phyloP scores from a whole-genome alignment of 2,329 filamentous ascomycete genomes.

The Lachnellula willkommii region DNA sequence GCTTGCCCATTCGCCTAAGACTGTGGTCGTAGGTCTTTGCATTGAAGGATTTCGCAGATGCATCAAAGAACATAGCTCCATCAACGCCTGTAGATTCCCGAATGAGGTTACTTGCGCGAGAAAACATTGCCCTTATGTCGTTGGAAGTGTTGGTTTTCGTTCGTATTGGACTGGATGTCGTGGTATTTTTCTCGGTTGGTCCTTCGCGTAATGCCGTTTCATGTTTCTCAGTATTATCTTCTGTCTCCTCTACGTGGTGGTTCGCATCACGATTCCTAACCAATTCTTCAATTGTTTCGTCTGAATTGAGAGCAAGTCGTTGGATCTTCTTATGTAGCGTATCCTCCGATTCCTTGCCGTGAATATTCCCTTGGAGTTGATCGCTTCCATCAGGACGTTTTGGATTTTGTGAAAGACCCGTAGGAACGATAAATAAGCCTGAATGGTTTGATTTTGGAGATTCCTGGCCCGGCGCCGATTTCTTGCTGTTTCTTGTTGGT shows the following conservation, averaged over 20 bases:
- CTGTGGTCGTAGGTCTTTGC: too few relatives aligned
- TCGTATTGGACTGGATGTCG: neutral
- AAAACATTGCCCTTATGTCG: conserved; percentile 1
- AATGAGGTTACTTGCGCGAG: conserved; percentile 9
- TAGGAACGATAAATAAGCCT: neutral
- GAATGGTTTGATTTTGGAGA: neutral
- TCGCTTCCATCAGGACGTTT: neutral
- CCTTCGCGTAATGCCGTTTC: neutral
- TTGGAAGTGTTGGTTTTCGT: neutral
- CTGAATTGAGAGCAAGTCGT: neutral
- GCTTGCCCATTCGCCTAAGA: neutral
- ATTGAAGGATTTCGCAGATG: neutral
- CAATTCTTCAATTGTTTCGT: neutral
- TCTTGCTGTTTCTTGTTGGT: neutral
- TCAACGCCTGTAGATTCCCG: conserved; percentile 8
- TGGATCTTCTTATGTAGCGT: neutral
- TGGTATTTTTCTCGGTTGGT: neutral
- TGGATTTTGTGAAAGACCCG: too few relatives aligned
- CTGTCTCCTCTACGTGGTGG: neutral
- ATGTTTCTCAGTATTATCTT: neutral
- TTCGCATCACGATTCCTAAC: neutral
- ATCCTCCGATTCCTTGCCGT: neutral
- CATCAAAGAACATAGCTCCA: conserved; percentile 8
- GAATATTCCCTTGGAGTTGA: neutral
- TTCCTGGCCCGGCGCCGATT: neutral